These are phyloP conservation scores for Rutidosis leptorrhynchoides DNA, from an alignment of 129 eudicot species.

Conservation along the genomic window DNA sequence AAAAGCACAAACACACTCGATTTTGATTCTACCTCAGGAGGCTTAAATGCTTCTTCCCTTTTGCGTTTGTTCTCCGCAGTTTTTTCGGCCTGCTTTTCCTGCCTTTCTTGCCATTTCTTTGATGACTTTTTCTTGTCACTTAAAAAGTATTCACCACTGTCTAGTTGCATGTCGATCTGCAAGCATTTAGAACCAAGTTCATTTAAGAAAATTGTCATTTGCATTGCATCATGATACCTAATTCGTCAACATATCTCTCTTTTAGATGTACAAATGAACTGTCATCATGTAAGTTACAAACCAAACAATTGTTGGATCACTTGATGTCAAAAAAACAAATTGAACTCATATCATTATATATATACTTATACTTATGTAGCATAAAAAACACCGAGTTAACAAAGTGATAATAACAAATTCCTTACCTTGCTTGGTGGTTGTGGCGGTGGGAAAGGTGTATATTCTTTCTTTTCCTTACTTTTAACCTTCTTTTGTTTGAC, in stretches of 20 bases:
- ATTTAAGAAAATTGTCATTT: not conserved
- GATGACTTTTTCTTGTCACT: constrained; percentile 78
- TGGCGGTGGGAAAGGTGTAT: constrained; percentile 96
- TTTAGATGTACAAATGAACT: not conserved
- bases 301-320: not conserved
- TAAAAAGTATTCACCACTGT: constrained; percentile 86
- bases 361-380: not conserved
- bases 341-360: not conserved
- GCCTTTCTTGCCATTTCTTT: constrained; percentile 92
- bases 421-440: constrained; percentile 91
- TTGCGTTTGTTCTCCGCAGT: constrained; percentile 71
- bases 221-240: not conserved
- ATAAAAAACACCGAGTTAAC: not conserved
- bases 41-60: constrained; percentile 77
- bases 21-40: constrained; percentile 62
- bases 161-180: constrained; percentile 82
- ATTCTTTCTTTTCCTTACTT: constrained; percentile 77
- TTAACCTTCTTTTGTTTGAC: constrained; percentile 84
- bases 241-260: not conserved
- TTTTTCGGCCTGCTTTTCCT: constrained; percentile 84
- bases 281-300: not conserved
- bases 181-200: not conserved
- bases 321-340: not conserved
- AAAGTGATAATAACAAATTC: not conserved
- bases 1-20: not conserved